A percentile compares a stretch with the other conserved stretches of the same genome.
phyloP scores from a whole-genome alignment of 768 basidiomycete genomes.

The Porphyrellus cyaneotinctus region DNA sequence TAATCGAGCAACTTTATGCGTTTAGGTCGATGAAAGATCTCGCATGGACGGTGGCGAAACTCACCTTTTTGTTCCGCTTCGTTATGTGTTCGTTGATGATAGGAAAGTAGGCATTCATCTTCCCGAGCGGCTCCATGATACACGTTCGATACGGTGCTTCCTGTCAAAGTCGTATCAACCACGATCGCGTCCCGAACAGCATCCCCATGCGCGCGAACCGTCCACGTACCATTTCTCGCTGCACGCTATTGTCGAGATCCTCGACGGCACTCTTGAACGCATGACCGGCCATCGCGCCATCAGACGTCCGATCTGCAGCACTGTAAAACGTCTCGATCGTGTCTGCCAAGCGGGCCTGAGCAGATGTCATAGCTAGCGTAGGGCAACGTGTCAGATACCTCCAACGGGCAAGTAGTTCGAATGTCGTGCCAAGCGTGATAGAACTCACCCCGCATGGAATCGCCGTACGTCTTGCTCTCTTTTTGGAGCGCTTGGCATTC shows the following conservation, averaged over 20 bases:
- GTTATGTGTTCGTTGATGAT: conserved; percentile 88
- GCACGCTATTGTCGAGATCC: conserved; percentile 83
- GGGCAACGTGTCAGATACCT: neutral
- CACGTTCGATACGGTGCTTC: conserved; percentile 94
- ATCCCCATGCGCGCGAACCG: neutral
- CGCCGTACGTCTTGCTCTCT: conserved; percentile 91
- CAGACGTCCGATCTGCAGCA: conserved; percentile 76
- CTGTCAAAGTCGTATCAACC: conserved; percentile 36
- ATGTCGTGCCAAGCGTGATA: neutral
- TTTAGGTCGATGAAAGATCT: neutral
- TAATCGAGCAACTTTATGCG: conserved; percentile 81
- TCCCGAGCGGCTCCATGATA: conserved; percentile 91
- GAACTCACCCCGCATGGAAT: conserved; percentile 82
- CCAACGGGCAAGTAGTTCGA: neutral
- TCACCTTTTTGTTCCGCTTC: conserved; percentile 95
- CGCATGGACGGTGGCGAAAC: neutral
- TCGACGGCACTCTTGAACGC: conserved; percentile 95
- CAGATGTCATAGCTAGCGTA: conserved; percentile 78
- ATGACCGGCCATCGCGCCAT: conserved; percentile 95
- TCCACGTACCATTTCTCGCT: conserved; percentile 74
- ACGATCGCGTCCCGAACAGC: conserved; percentile 1
- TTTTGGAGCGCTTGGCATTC: conserved; percentile 92
- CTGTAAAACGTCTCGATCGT: conserved; percentile 92
- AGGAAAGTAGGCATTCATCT: conserved; percentile 95
- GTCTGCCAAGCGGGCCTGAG: conserved; percentile 91